Evolutionary conservation across 352 stramenopile species (phyloP).

Genomic region (Phytophthora constricta): DNA sequence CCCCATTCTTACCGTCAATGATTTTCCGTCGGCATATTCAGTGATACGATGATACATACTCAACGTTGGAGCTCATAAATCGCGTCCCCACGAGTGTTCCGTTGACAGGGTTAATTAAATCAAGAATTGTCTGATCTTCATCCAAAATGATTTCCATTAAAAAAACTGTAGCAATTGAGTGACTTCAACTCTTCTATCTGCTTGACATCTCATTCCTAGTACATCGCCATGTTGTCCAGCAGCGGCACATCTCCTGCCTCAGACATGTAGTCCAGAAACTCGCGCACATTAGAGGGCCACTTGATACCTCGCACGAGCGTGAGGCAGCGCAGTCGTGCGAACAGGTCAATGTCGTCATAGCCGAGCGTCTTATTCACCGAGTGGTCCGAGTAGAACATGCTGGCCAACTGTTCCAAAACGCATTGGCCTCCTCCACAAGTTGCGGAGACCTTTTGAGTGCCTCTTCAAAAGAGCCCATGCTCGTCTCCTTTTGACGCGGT

Average conservation of each 20-base stretch:
- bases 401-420: slow-evolving; percentile 39
- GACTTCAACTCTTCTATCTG: no score
- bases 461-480: slow-evolving; percentile 47
- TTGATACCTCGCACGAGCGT: slow-evolving; percentile 56
- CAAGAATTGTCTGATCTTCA: no score
- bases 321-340: slow-evolving; percentile 49
- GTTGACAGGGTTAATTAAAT: no score
- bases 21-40: no score
- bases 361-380: slow-evolving; percentile 53
- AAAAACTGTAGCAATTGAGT: no score
- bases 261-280: slow-evolving; percentile 54
- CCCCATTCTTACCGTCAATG: no score
- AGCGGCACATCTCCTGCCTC: slow-evolving; percentile 47
- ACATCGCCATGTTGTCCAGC: slow-evolving; percentile 46
- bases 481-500: slow-evolving; percentile 66
- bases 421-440: slow-evolving; percentile 46
- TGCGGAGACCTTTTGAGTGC: slow-evolving; percentile 49
- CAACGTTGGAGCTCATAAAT: no score
- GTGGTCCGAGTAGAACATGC: slow-evolving; percentile 49
- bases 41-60: no score
- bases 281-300: slow-evolving; percentile 52
- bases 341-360: slow-evolving; percentile 67
- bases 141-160: no score
- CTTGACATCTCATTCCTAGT: no score
- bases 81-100: no score